Evolutionary conservation across 345 rosid genomes (phyloP), one percentile per base, ranked within the genome.

Genomic region (Eucalyptus marginata): DNA sequence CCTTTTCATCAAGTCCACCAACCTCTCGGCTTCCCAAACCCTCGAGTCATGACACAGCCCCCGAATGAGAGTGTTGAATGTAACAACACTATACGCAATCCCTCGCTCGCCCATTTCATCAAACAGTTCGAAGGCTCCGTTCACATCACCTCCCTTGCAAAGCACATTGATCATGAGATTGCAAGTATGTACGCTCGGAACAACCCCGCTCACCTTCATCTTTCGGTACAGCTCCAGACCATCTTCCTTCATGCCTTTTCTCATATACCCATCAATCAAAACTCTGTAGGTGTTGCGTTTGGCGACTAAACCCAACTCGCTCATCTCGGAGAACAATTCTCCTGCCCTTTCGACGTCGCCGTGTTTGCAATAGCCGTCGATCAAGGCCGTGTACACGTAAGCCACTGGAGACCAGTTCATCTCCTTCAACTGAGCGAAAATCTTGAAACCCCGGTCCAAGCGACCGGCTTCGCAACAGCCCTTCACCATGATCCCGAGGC

Each of bases 311-410:
- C 98, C 97, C 46, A 93, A 7, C 88, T 89, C 92, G 86, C 40
- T 94, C 95, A 96, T 95, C 43, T 93, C 89, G 18, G 14, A 68
- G 88, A 96, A 96, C 92, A 97, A 91, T 89, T 7, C 88, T 87
- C 92, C 93, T 1, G 91, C 99, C 91, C 91, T 93, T 52, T 89
- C 90, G 83, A 94, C 86, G 62, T 96, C 94, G 7, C 97, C 96
- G 87, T 88, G 93, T 92, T 96, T 97, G 88, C 97, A 96, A 86
- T 94, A 94, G 79, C 98, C 99, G 91, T 97, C 96, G 89, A 97
- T 96, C 95, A 95, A 90, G 89, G 94, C 94, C 66, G 97, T 96
- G 89, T 93, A 96, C 88, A 96, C 91, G 79, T 94, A 97, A 88
- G 95, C 96, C 89, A 94, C 95, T 1, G 95, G 93, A 87, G 93